Evolutionary conservation across 2,329 filamentous ascomycete species (phyloP), one percentile per base, ranked within the genome.

Genomic region (Colletotrichum siamense): DNA sequence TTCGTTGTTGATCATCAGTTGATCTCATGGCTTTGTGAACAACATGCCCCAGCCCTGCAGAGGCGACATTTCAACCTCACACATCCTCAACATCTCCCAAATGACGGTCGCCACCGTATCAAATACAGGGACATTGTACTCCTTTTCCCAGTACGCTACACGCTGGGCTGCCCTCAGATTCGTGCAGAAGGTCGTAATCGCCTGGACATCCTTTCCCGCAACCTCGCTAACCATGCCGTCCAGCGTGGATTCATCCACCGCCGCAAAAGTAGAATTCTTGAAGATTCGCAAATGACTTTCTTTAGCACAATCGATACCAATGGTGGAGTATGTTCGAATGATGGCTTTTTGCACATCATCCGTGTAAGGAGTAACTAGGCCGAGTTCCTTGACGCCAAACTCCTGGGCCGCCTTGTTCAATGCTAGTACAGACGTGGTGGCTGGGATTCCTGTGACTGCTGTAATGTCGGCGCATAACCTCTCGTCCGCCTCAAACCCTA

Each of bases 81-180:
- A 80, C 15, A 82, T 79, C 39, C 79, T 80, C 71, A 87, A 78
- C 82, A 86, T 85, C 71, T 85, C 84, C 83, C 84, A 86, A 4
- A 88, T 78, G 5, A 87, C 85, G 2, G 85, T 87, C 0, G 84
- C 82, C 12, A 88, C 85, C 1, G 84, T 86, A 79, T 88, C 87
- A 24, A 87, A 81, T 7, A 88, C 84, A 5, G 81, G 79, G 5
- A 87, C 64, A 2, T 79, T 80, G 71, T 85, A 75, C 74, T 81
- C 79, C 18, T 63, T 68, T 77, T 88, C 87, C 87, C 86, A 88
- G 18, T 80, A 44, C 12, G 75, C 78, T 3, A 82, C 85, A 9
- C 83, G 79, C 71, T 86, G 84, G 8, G 86, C 86, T 5, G 85
- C 86, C 15, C 79, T 79, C 34, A 87, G 78, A 78, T 88, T 88